Base-by-base conservation (phyloP, 2,329 filamentous ascomycete species). In the Penicillium griseofulvum region DNA sequence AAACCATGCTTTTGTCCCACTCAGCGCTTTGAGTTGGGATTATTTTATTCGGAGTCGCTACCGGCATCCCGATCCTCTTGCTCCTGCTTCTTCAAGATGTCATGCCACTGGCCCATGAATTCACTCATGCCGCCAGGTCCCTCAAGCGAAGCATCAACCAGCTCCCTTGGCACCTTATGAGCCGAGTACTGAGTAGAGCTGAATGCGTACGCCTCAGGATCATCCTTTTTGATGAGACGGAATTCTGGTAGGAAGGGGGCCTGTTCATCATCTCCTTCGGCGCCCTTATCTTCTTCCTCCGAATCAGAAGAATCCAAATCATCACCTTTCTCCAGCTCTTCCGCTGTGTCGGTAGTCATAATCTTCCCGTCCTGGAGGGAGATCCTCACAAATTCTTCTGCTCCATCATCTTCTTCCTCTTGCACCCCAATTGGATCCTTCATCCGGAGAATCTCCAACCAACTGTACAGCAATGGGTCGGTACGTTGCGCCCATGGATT, bases 401-500 rank as follows among this genome's bases (percentile, higher is more conserved):
- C 65, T 2, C 54, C 57, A 26, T 62, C 60, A 24, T 72, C 64
- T 4, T 71, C 64, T 3, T 65, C 63, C 33, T 76, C 74, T 14
- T 74, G 71, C 29, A 66, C 61, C 49, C 69, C 66, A 38, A 71
- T 57, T 69, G 77, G 55, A 73, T 76, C 71, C 34, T 86, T 80
- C 76, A 90, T 83, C 0, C 83, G 85, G 55, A 97, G 78, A 38
- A 99, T 80, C 75, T 97, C 93, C 58, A 88, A 71, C 94, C 94
- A 99, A 41, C 86, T 87, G 71, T 96, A 99, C 1, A 97, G 79
- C 42, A 97, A 74, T 5, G 90, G 88, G 75, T 99, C 94, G 0
- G 94, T 99, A 57, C 90, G 81, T 39, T 86, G 83, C 1, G 93
- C 93, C 90, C 93, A 99, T 0, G 94, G 91, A 68, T 97, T 97